Conservation (phyloP, 208 protist species). For the Kentomonas sorsogonicus region DNA sequence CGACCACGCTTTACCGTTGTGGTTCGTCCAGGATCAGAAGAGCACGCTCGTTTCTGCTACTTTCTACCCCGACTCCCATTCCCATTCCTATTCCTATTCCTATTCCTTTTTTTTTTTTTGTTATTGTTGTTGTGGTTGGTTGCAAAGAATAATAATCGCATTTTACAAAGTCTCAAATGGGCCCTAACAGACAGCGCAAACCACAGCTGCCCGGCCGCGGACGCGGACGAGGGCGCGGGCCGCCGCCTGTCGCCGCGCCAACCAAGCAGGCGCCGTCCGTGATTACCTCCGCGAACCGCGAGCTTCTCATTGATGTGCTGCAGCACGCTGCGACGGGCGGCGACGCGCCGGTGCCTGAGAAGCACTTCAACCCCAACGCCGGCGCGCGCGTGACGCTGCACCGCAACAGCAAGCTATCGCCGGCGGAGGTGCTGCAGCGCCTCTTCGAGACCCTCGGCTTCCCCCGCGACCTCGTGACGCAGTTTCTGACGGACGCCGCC, state of each 20-base stretch:
- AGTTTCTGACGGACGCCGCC: constrained; percentile 76
- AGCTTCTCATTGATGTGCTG: constrained; percentile 86
- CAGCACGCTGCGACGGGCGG: constrained; percentile 83
- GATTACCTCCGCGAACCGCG: constrained; percentile 59
- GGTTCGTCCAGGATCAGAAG: constrained; percentile 14
- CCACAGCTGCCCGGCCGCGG: constrained; percentile 30
- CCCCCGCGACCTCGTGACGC: constrained; percentile 67
- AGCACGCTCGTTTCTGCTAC: constrained; percentile 11
- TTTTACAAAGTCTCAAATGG: constrained; percentile 25
- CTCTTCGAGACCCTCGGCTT: constrained; percentile 85
- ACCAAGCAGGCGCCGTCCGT: constrained; percentile 47
- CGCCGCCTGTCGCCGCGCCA: constrained; percentile 9
- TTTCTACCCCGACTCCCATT: background rate
- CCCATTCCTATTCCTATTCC: constrained; percentile 3
- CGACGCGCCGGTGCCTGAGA: constrained; percentile 70
- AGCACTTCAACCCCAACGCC: constrained; percentile 72
- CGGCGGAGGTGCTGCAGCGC: constrained; percentile 63
- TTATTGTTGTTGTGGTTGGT: constrained; percentile 1
- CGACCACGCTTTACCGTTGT: too few relatives aligned
- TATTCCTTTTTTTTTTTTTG: constrained; percentile 14
- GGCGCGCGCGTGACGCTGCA: constrained; percentile 67
- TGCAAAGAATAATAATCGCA: constrained; percentile 4
- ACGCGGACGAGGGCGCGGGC: constrained; percentile 23
- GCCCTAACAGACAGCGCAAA: constrained; percentile 73
- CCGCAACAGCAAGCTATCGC: constrained; percentile 66